These are phyloP conservation scores for Tuber magnatum DNA, from an alignment of 495 filamentous ascomycete genomes.

Conservation along the genomic window DNA sequence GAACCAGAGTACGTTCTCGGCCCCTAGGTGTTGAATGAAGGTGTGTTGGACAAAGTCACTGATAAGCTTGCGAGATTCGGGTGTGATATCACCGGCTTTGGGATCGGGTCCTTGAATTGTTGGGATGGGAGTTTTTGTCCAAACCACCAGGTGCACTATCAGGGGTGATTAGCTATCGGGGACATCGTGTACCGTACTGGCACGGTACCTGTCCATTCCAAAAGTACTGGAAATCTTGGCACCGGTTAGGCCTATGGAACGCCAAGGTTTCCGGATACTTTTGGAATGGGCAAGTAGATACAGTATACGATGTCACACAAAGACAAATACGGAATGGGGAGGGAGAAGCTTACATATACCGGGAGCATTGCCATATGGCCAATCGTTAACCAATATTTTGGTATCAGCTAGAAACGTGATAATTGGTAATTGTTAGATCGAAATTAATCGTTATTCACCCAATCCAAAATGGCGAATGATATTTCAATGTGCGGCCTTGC, in stretches of 20 bases:
- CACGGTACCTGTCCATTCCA: not conserved
- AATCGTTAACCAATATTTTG: slow-evolving; percentile 76
- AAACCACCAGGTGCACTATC: slow-evolving; percentile 60
- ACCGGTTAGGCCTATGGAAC: not conserved
- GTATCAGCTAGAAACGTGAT: slow-evolving; percentile 30
- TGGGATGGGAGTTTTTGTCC: slow-evolving; percentile 56
- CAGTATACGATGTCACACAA: not conserved
- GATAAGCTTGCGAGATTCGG: slow-evolving; percentile 56
- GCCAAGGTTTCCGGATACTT: not conserved
- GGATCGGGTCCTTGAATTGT: slow-evolving; percentile 44
- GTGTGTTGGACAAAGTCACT: slow-evolving; percentile 58
- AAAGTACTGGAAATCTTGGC: not conserved
- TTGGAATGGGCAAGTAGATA: not conserved
- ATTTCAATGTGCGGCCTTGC: not conserved
- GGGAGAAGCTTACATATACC: slow-evolving; percentile 48
- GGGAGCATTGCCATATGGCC: slow-evolving; percentile 72
- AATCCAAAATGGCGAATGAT: not conserved
- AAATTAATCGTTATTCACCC: not conserved
- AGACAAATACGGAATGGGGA: not conserved
- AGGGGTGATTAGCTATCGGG: not conserved
- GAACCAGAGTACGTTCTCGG: slow-evolving; percentile 72
- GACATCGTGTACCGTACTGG: not conserved
- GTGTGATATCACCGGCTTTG: slow-evolving; percentile 63
- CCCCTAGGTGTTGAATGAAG: slow-evolving; percentile 57
- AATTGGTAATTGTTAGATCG: not conserved